These are phyloP conservation scores for Neofusicoccum umdonicola DNA, from an alignment of 2,329 filamentous ascomycete species.

Conservation along the genomic window DNA sequence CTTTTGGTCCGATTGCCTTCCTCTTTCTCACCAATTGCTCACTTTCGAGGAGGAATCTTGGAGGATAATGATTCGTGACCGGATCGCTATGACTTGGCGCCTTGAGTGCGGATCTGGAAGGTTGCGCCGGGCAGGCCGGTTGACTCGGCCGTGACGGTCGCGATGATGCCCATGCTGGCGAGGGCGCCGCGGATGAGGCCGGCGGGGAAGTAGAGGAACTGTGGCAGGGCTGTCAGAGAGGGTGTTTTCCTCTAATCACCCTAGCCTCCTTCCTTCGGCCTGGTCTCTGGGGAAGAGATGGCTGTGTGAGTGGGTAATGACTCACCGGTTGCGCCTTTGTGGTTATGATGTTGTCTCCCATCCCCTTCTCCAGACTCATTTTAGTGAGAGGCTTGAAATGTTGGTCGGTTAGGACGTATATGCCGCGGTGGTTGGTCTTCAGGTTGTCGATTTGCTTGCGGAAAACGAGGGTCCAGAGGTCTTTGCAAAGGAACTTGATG, in stretches of 20 bases:
- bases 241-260: no score
- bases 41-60: no score
- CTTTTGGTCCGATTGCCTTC: no score
- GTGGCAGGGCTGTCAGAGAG: background rate
- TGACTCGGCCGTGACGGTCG: slow-evolving; percentile 87
- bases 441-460: slow-evolving; percentile 97
- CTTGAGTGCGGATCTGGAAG: slow-evolving; percentile 90
- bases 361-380: slow-evolving; percentile 71
- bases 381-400: slow-evolving; percentile 82
- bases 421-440: slow-evolving; percentile 95
- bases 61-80: no score
- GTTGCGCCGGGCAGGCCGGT: slow-evolving; percentile 82
- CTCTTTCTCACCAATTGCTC: no score
- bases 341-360: background rate
- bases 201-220: slow-evolving; percentile 95
- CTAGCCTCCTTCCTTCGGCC: background rate
- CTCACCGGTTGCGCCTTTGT: slow-evolving; percentile 69
- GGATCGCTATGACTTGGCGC: slow-evolving; percentile 50
- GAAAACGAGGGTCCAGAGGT: slow-evolving; percentile 92
- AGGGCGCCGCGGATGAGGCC: slow-evolving; percentile 90
- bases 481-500: slow-evolving; percentile 98
- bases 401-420: slow-evolving; percentile 94
- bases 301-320: slow-evolving; percentile 17
- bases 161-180: slow-evolving; percentile 85
- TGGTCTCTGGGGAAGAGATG: background rate